phyloP scores from a whole-genome alignment of 2,329 filamentous ascomycete species.

The Cordyceps cateniannulata region DNA sequence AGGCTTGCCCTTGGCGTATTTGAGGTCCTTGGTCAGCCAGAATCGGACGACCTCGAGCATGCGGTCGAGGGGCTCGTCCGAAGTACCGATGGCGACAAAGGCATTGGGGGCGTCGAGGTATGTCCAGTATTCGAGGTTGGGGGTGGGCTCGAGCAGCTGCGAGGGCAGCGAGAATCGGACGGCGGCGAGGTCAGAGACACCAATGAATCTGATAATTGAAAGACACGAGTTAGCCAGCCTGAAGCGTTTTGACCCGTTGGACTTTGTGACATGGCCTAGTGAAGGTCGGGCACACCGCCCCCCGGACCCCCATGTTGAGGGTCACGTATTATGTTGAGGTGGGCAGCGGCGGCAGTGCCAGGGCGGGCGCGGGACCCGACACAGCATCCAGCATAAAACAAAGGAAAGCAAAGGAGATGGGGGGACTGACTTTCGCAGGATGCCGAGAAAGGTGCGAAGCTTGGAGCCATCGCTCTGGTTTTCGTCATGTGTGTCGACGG shows the following conservation, averaged over 20 bases:
- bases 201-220: conserved; percentile 68
- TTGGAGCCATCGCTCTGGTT: conserved; percentile 74
- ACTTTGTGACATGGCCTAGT: neutral
- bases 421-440: conserved; percentile 71
- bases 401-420: neutral
- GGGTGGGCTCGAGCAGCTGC: conserved; percentile 90
- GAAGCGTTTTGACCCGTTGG: neutral
- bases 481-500: conserved; percentile 35
- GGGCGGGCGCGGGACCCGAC: neutral
- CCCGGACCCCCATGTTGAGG: conserved; percentile 14
- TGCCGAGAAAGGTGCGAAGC: conserved; percentile 79
- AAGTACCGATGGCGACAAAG: conserved; percentile 76
- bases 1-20: conserved; percentile 97
- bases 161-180: conserved; percentile 95
- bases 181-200: conserved; percentile 88
- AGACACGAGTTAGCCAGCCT: conserved; percentile 21
- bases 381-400: neutral
- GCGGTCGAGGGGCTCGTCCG: conserved; percentile 82
- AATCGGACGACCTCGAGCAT: conserved; percentile 94
- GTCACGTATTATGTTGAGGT: conserved; percentile 7
- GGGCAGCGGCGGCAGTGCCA: conserved; percentile 8
- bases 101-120: conserved; percentile 94
- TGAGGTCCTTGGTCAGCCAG: conserved; percentile 98
- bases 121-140: conserved; percentile 98
- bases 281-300: neutral